Percentiles rank a stretch among this genome's conserved stretches.
Conservation (phyloP, 2,329 filamentous ascomycete genomes). For the Trichophyton rubrum region DNA sequence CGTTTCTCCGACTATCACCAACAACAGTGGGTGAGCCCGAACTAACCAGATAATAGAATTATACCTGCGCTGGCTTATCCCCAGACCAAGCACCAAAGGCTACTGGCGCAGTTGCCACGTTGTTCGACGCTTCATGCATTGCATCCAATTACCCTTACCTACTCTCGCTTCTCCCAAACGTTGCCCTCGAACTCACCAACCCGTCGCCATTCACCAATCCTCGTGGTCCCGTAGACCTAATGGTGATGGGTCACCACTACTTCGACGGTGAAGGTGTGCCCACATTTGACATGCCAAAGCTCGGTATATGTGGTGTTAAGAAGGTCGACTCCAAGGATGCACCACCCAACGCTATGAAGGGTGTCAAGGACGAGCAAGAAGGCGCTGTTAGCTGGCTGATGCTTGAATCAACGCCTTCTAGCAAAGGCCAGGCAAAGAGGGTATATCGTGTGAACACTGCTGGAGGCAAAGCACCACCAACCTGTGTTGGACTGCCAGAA, state of each 20-base stretch:
- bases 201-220: constrained; percentile 26
- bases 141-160: constrained; percentile 57
- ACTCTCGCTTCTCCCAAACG: constrained; percentile 49
- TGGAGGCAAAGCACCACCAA: constrained; percentile 62
- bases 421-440: constrained; percentile 54
- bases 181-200: constrained; percentile 43
- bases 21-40: constrained; percentile 19
- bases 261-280: constrained; percentile 60
- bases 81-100: constrained; percentile 50
- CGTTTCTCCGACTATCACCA: constrained; percentile 12
- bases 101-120: constrained; percentile 63
- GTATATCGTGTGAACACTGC: constrained; percentile 78
- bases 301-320: constrained; percentile 50
- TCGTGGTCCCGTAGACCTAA: constrained; percentile 43
- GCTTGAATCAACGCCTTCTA: constrained; percentile 42
- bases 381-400: constrained; percentile 71
- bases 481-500: constrained; percentile 53
- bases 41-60: constrained; percentile 49
- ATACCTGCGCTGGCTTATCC: constrained; percentile 61
- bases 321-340: constrained; percentile 52
- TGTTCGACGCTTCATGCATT: constrained; percentile 80
- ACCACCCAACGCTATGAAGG: constrained; percentile 47
- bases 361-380: constrained; percentile 46
- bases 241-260: constrained; percentile 66
- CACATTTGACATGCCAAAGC: constrained; percentile 58